phyloP scores from a whole-genome alignment of 2,329 filamentous ascomycete genomes.

The Albophoma yamanashiensis region DNA sequence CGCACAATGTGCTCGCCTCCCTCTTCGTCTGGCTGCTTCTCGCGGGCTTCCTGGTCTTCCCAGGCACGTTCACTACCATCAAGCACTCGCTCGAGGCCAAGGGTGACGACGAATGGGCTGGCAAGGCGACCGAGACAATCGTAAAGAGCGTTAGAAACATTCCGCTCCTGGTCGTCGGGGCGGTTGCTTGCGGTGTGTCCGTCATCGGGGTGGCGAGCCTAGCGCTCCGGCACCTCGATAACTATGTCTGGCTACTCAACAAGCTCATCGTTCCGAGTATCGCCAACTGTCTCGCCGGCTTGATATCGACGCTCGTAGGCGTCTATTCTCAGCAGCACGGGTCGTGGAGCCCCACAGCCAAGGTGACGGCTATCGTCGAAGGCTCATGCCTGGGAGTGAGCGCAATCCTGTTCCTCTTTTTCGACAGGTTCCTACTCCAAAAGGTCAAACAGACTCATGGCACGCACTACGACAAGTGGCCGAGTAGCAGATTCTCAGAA shows the following conservation, averaged over 20 bases:
- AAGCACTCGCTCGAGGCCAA: slow-evolving; percentile 12
- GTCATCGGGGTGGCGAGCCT: slow-evolving; percentile 27
- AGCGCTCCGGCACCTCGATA: slow-evolving; percentile 30
- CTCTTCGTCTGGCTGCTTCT: slow-evolving; percentile 35
- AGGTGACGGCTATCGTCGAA: slow-evolving; percentile 24
- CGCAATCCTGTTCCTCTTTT: slow-evolving; percentile 16
- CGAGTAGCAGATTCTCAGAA: not conserved
- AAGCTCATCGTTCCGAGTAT: slow-evolving; percentile 34
- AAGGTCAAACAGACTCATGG: slow-evolving; percentile 18
- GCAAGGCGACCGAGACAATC: slow-evolving; percentile 10
- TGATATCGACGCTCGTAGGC: slow-evolving; percentile 37
- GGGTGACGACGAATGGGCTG: slow-evolving; percentile 5
- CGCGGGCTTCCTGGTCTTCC: slow-evolving; percentile 40
- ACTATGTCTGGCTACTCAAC: slow-evolving; percentile 45
- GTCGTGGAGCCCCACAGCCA: slow-evolving; percentile 30
- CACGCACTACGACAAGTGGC: slow-evolving; percentile 10
- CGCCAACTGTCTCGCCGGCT: slow-evolving; percentile 36
- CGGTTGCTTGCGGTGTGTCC: slow-evolving; percentile 26
- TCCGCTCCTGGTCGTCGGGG: slow-evolving; percentile 32
- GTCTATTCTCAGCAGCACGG: slow-evolving; percentile 37
- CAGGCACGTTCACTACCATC: slow-evolving; percentile 38
- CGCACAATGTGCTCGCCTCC: slow-evolving; percentile 34
- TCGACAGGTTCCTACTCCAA: slow-evolving; percentile 18
- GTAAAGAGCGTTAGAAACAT: slow-evolving; percentile 18
- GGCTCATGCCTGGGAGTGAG: slow-evolving; percentile 15